These are phyloP conservation scores for Neurospora sp. DNA, from an alignment of 495 filamentous ascomycete species.

Conservation along the genomic window DNA sequence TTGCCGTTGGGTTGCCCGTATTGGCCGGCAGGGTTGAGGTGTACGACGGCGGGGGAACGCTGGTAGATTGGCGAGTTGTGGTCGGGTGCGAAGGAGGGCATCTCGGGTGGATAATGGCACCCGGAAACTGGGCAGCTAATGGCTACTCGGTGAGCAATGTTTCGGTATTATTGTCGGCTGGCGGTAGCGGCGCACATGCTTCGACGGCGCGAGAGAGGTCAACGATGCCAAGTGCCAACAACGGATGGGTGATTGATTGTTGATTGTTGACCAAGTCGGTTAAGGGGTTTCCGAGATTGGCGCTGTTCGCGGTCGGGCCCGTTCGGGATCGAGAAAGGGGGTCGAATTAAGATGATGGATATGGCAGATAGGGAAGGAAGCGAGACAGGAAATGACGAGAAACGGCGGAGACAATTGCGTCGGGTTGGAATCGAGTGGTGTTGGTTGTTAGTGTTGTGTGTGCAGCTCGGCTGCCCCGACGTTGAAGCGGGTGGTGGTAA, in stretches of 20 bases:
- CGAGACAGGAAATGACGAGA: not conserved
- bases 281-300: not conserved
- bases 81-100: constrained; percentile 51
- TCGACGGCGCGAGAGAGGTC: not conserved
- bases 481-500: not conserved
- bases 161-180: constrained; percentile 6
- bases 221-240: not conserved
- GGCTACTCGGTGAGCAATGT: constrained; percentile 6
- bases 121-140: constrained; percentile 2
- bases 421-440: not conserved
- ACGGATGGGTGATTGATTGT: not conserved
- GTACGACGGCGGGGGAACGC: constrained; percentile 25
- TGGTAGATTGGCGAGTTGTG: constrained; percentile 37
- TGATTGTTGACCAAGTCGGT: not conserved
- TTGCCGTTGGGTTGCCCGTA: constrained; percentile 22
- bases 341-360: not conserved
- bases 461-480: not conserved
- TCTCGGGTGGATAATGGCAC: constrained; percentile 24
- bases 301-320: not conserved
- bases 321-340: not conserved
- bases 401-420: not conserved
- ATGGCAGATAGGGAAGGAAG: not conserved
- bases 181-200: constrained; percentile 15
- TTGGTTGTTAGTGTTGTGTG: not conserved
- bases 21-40: constrained; percentile 19